A percentile compares a stretch with the other conserved stretches of the same genome.
These are phyloP conservation scores for Hirsutella minnesotensis DNA, from an alignment of 2,329 filamentous ascomycete genomes.

Conservation along the genomic window DNA sequence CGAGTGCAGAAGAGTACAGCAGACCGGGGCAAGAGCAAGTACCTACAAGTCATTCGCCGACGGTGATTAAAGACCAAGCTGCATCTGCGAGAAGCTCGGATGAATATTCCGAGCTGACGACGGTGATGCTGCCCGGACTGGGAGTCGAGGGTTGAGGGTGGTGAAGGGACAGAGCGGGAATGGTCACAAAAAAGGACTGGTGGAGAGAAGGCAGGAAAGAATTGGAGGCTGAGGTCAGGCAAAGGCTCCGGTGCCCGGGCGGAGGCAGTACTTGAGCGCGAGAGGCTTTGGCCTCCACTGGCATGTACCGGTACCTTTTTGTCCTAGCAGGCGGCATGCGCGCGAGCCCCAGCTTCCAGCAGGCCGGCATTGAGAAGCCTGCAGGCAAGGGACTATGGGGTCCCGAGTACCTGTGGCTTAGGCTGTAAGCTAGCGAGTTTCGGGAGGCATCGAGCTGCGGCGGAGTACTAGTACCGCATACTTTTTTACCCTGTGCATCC, in stretches of 20 bases:
- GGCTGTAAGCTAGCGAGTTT: no score
- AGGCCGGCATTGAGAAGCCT: no score
- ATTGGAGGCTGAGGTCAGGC: slow-evolving; percentile 22
- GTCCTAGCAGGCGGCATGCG: no score
- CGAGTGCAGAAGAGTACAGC: slow-evolving; percentile 16
- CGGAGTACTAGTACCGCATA: no score
- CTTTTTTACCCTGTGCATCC: no score
- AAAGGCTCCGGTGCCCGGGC: slow-evolving; percentile 9
- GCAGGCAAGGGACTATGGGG: no score
- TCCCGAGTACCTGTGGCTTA: no score
- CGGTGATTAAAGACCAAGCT: slow-evolving; percentile 23
- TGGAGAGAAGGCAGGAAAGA: slow-evolving; percentile 26
- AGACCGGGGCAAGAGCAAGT: slow-evolving; percentile 12
- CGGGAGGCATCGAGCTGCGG: no score
- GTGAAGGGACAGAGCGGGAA: slow-evolving; percentile 20
- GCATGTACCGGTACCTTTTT: no score
- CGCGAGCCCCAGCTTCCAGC: no score
- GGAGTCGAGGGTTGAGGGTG: slow-evolving; percentile 16
- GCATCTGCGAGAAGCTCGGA: slow-evolving; percentile 13
- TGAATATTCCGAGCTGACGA: slow-evolving; percentile 13
- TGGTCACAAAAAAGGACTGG: slow-evolving; percentile 23
- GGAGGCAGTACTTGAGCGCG: background rate
- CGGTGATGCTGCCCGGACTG: slow-evolving; percentile 6
- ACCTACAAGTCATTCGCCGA: slow-evolving; percentile 42
- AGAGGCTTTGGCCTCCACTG: background rate